Evolutionary conservation across 1,284 basidiomycete genomes (phyloP).

Genomic region (Ceratobasidium sp.): DNA sequence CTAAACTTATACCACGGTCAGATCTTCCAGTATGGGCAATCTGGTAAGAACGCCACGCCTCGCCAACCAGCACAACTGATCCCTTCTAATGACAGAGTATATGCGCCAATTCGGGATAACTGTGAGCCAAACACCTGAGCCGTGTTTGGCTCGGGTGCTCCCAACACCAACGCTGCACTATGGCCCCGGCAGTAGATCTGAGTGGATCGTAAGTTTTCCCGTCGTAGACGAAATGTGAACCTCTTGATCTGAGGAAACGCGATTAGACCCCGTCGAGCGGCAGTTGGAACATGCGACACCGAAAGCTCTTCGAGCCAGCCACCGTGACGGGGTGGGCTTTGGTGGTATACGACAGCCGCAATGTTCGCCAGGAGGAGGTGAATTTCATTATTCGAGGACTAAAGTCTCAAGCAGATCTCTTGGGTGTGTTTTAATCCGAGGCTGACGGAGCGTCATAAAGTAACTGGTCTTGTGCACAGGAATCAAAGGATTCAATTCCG

Average conservation of each 20-base stretch:
- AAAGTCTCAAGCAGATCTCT: no score
- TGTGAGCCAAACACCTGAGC: slow-evolving; percentile 25
- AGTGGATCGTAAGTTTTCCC: no score
- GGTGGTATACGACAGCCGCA: slow-evolving; percentile 30
- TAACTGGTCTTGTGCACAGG: not conserved
- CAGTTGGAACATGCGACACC: slow-evolving; percentile 18
- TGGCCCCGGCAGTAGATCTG: slow-evolving; percentile 16
- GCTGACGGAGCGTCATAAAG: no score
- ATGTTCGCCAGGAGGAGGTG: slow-evolving; percentile 15
- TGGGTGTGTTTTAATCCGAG: no score
- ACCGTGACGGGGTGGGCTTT: slow-evolving; percentile 21
- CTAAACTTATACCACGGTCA: no score
- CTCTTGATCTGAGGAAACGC: no score
- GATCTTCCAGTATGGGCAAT: slow-evolving; percentile 42
- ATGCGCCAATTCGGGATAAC: slow-evolving; percentile 46
- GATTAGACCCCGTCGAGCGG: slow-evolving; percentile 20
- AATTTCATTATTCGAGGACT: not conserved
- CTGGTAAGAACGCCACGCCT: slow-evolving; percentile 4
- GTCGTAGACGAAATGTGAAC: no score
- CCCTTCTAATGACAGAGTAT: slow-evolving; percentile 41
- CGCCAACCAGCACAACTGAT: no score
- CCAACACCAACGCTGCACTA: slow-evolving; percentile 47
- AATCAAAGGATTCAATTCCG: slow-evolving; percentile 9
- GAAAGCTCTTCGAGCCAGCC: slow-evolving; percentile 23
- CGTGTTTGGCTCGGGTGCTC: slow-evolving; percentile 42